Evolutionary conservation across 2,329 filamentous ascomycete genomes (phyloP).

Genomic region (Paraphoma sp.): DNA sequence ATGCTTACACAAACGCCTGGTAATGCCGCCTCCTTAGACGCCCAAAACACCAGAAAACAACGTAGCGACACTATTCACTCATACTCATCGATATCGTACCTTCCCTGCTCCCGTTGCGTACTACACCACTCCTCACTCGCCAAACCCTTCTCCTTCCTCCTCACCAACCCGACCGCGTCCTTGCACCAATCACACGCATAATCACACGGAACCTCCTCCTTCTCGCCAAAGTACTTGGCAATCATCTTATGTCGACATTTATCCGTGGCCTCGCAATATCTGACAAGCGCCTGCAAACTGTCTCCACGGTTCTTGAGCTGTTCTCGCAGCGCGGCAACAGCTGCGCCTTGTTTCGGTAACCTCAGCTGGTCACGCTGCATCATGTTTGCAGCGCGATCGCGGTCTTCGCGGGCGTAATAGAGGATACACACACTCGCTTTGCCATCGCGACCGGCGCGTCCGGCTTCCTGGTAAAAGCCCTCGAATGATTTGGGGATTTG

Average conservation of each 20-base stretch:
- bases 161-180: conserved; percentile 50
- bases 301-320: conserved; percentile 50
- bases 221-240: conserved; percentile 46
- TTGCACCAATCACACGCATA: conserved; percentile 60
- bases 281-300: conserved; percentile 65
- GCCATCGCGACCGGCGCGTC: conserved; percentile 86
- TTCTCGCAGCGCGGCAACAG: conserved; percentile 39
- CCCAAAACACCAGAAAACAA: not conserved
- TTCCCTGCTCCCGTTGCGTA: conserved; percentile 54
- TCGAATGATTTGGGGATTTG: conserved; percentile 93
- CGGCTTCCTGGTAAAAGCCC: conserved; percentile 95
- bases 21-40: not conserved
- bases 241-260: conserved; percentile 70
- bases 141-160: conserved; percentile 52
- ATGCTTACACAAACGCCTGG: not conserved
- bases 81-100: conserved; percentile 49
- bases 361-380: conserved; percentile 57
- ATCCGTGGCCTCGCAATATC: conserved; percentile 80
- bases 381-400: conserved; percentile 71
- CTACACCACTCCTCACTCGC: conserved; percentile 58
- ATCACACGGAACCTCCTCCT: conserved; percentile 48
- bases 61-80: conserved; percentile 22
- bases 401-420: conserved; percentile 88
- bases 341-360: conserved; percentile 54
- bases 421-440: conserved; percentile 86